phyloP scores from a whole-genome alignment of 1,139 yeast species.

The Yueomyces sp. region DNA sequence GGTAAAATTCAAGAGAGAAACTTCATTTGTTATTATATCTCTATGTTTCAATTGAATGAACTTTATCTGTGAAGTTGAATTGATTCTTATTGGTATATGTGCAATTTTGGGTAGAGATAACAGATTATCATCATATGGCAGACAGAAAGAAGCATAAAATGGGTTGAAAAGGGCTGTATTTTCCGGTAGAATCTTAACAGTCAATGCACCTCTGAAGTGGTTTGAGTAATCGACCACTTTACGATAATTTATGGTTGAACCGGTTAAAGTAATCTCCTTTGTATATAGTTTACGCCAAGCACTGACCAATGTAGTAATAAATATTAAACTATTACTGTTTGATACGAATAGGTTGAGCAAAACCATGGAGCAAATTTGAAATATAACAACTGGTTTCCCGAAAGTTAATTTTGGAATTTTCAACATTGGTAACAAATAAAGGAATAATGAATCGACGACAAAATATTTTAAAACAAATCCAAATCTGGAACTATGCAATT shows the following conservation, averaged over 20 bases:
- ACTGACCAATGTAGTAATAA: constrained; percentile 34
- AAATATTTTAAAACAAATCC: constrained; percentile 60
- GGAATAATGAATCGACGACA: constrained; percentile 54
- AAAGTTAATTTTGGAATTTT: constrained; percentile 60
- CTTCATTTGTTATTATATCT: constrained; percentile 42
- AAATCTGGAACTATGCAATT: constrained; percentile 37
- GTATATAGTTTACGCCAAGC: constrained; percentile 38
- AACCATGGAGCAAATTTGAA: constrained; percentile 26
- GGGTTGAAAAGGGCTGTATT: constrained; percentile 82
- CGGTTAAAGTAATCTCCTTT: constrained; percentile 60
- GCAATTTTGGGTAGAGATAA: constrained; percentile 19
- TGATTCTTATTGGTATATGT: constrained; percentile 63
- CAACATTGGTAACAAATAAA: constrained; percentile 59
- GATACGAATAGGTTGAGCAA: constrained; percentile 28
- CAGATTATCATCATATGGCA: constrained; percentile 30
- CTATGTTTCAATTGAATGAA: constrained; percentile 52
- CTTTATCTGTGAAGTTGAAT: constrained; percentile 67
- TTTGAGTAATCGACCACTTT: constrained; percentile 47
- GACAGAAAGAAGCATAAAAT: constrained; percentile 49
- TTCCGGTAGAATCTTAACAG: constrained; percentile 83
- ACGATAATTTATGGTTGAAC: constrained; percentile 31
- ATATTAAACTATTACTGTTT: constrained; percentile 32
- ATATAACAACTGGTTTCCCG: constrained; percentile 25
- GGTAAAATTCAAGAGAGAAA: constrained; percentile 40
- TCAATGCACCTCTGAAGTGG: constrained; percentile 76